phyloP scores from a whole-genome alignment of 768 basidiomycete species.

The Austroboletus eburneus region DNA sequence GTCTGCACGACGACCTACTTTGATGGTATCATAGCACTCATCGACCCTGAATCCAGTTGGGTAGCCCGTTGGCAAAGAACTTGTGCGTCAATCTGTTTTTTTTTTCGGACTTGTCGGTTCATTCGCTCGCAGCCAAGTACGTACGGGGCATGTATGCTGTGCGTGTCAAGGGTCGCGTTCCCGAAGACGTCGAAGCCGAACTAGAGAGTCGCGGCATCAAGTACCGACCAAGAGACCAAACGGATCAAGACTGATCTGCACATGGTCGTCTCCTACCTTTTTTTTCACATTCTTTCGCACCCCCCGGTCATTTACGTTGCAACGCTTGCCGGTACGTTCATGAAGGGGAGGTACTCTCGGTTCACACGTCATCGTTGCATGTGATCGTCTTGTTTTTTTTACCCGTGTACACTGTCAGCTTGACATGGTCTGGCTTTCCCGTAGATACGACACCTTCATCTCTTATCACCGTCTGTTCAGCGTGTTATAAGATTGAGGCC shows the following conservation, averaged over 20 bases:
- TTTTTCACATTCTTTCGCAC: not conserved
- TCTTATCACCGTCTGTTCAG: no score
- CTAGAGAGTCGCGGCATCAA: constrained; percentile 73
- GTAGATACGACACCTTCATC: no score
- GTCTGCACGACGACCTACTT: constrained; percentile 90
- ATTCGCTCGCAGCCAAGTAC: constrained; percentile 67
- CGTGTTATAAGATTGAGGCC: no score
- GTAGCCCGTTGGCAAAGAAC: constrained; percentile 95
- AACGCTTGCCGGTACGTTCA: not conserved
- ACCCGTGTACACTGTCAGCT: not conserved
- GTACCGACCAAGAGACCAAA: constrained; percentile 82
- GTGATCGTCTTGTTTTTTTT: not conserved
- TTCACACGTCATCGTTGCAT: constrained; percentile 16
- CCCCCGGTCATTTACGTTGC: not conserved
- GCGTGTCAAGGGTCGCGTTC: constrained; percentile 79
- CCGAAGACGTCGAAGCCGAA: constrained; percentile 81
- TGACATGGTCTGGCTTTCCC: constrained; percentile 1
- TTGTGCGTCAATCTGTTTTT: constrained; percentile 58
- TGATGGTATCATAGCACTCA: constrained; percentile 86
- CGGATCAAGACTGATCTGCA: constrained; percentile 56
- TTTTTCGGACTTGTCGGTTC: not conserved
- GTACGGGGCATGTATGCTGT: constrained; percentile 92
- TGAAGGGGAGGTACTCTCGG: not conserved
- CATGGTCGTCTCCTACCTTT: constrained; percentile 1
- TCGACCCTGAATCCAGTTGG: constrained; percentile 88